phyloP scores from a whole-genome alignment of 768 basidiomycete genomes.

The Lactifluus piperatus region DNA sequence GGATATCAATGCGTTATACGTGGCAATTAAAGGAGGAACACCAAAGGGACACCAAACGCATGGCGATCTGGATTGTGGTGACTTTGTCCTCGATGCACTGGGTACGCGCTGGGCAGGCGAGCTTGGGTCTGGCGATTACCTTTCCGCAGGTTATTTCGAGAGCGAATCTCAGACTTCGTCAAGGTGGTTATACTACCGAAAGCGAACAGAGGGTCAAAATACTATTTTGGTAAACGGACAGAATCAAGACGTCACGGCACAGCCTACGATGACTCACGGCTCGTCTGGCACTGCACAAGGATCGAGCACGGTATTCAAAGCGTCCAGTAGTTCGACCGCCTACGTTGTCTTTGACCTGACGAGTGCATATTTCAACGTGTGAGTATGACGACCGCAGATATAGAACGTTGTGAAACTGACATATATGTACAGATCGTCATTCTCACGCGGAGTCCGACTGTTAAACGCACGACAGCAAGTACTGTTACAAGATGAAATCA shows the following conservation, averaged over 20 bases:
- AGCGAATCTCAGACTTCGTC: conserved; percentile 56
- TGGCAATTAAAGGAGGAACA: conserved; percentile 83
- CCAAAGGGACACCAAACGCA: conserved; percentile 85
- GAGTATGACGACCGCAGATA: conserved; percentile 26
- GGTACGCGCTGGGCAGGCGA: conserved; percentile 95
- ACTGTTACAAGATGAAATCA: conserved; percentile 89
- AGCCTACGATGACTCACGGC: conserved; percentile 49
- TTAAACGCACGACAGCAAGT: conserved; percentile 83
- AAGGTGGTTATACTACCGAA: conserved; percentile 92
- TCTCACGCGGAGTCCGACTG: conserved; percentile 77
- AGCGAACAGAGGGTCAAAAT: conserved; percentile 96
- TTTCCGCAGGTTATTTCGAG: conserved; percentile 67
- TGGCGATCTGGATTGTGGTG: conserved; percentile 89
- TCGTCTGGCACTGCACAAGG: conserved; percentile 57
- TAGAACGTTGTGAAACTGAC: conserved; percentile 11
- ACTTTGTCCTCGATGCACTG: conserved; percentile 91
- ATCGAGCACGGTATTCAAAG: conserved; percentile 68
- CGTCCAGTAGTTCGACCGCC: conserved; percentile 62
- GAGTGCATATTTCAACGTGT: conserved; percentile 69
- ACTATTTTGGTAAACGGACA: conserved; percentile 64
- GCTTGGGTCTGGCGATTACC: conserved; percentile 83
- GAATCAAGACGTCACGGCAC: conserved; percentile 75
- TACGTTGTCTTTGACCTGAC: conserved; percentile 75
- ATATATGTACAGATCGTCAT: conserved; percentile 41
- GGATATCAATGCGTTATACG: conserved; percentile 69